A percentile compares a stretch with the other conserved stretches of the same genome.
These are phyloP conservation scores for Candida nanaspora DNA, from an alignment of 805 yeast species.

Conservation along the genomic window DNA sequence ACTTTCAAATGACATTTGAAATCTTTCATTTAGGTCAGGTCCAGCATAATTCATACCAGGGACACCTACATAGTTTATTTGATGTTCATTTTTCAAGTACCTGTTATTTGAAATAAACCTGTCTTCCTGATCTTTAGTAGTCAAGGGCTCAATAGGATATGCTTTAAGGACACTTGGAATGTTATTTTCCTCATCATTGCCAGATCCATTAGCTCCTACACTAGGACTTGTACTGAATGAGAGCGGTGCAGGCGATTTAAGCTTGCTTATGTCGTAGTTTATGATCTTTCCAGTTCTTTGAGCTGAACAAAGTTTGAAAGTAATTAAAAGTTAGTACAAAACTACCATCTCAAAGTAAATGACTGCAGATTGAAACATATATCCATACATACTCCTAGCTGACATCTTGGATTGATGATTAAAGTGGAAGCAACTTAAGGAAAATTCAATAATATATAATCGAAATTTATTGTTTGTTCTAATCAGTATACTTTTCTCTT, in stretches of 20 bases:
- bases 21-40: conserved; percentile 54
- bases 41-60: conserved; percentile 41
- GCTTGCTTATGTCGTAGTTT: background rate
- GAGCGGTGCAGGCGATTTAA: background rate
- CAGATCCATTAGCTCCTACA: background rate
- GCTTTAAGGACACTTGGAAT: conserved; percentile 6
- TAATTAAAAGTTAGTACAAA: background rate
- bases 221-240: no score
- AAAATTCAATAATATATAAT: no score
- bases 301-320: background rate
- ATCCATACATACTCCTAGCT: background rate
- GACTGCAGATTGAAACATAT: background rate
- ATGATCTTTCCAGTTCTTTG: background rate
- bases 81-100: conserved; percentile 23
- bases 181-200: background rate
- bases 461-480: no score
- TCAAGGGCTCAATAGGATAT: conserved; percentile 25
- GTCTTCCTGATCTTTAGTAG: conserved; percentile 27
- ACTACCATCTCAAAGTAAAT: no score
- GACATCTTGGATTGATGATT: no score
- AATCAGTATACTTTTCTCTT: no score
- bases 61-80: conserved; percentile 21
- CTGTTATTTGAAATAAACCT: conserved; percentile 23
- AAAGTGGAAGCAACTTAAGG: no score
- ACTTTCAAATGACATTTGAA: conserved; percentile 61